These are phyloP conservation scores for Lepidopterella palustris DNA, from an alignment of 495 filamentous ascomycete genomes.

Conservation along the genomic window DNA sequence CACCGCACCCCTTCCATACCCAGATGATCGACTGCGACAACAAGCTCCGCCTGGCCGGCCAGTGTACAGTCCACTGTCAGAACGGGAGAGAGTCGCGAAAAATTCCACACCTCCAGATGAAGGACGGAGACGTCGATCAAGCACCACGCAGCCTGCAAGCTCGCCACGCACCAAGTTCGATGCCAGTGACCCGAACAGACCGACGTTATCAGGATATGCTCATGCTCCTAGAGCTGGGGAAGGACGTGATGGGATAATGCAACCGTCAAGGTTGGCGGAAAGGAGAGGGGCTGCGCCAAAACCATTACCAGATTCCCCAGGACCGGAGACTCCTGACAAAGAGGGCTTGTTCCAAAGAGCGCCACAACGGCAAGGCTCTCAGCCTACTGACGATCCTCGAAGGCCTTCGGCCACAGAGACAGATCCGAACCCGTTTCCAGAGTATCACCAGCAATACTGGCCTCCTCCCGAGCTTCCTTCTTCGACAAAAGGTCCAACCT, in stretches of 20 bases:
- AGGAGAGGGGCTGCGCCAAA: conserved; percentile 55
- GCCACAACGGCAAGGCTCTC: conserved; percentile 32
- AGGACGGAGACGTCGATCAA: conserved; percentile 20
- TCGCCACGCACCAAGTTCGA: conserved; percentile 32
- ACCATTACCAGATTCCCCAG: conserved; percentile 70
- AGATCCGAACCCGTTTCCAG: conserved; percentile 45
- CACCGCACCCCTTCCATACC: conserved; percentile 65
- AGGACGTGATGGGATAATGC: conserved; percentile 8
- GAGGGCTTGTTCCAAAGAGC: conserved; percentile 62
- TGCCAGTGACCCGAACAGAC: conserved; percentile 36
- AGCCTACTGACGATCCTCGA: conserved; percentile 21
- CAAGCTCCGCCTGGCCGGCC: conserved; percentile 33
- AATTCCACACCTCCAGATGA: conserved; percentile 29
- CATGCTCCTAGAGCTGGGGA: conserved; percentile 16
- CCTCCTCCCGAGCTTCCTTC: conserved; percentile 42
- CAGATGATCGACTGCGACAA: conserved; percentile 59
- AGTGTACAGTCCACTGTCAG: conserved; percentile 43
- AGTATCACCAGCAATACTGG: conserved; percentile 63
- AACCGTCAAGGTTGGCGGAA: conserved; percentile 33
- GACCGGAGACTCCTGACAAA: conserved; percentile 61
- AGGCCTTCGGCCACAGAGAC: too few relatives aligned
- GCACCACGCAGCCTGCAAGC: conserved; percentile 16
- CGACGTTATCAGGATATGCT: conserved; percentile 33
- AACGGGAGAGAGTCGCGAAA: conserved; percentile 39
- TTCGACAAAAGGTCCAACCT: conserved; percentile 4